These are phyloP conservation scores for Vitis amurensis DNA, from an alignment of 164 flowering plant genomes.

Conservation along the genomic window DNA sequence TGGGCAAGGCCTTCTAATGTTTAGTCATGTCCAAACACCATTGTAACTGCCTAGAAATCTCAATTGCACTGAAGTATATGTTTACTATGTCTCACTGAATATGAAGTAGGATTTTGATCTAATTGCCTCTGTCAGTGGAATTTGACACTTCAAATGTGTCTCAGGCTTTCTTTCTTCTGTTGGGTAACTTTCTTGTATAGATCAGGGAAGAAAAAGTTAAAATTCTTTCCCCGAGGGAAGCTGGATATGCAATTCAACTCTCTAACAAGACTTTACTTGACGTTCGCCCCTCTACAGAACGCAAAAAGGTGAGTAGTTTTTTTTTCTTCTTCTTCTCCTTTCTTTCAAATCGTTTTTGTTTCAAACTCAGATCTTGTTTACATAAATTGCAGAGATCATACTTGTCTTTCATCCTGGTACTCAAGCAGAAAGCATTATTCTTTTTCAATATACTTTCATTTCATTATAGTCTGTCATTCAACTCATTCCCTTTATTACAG, in stretches of 20 bases:
- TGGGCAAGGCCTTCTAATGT: background rate
- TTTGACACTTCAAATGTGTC: background rate
- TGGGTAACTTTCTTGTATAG: constrained; percentile 31
- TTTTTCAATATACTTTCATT: no score
- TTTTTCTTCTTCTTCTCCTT: background rate
- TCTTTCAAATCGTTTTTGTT: background rate
- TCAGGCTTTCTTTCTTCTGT: background rate
- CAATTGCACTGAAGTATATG: background rate
- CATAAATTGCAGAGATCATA: background rate
- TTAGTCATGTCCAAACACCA: background rate
- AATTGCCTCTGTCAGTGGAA: background rate
- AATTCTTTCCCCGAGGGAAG: constrained; percentile 82
- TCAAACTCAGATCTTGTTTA: background rate
- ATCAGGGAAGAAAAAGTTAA: constrained; percentile 83
- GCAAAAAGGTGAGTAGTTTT: constrained; percentile 53
- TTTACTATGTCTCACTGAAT: background rate
- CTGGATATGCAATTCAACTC: constrained; percentile 97
- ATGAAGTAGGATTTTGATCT: background rate
- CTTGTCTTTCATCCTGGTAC: background rate
- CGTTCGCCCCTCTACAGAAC: constrained; percentile 88
- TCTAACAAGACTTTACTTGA: constrained; percentile 81
- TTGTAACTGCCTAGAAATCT: background rate
- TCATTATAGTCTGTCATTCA: no score
- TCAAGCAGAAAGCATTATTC: no score
- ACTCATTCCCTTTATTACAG: no score